Conservation (phyloP, 352 stramenopile genomes). For the Phytophthora fragariae region DNA sequence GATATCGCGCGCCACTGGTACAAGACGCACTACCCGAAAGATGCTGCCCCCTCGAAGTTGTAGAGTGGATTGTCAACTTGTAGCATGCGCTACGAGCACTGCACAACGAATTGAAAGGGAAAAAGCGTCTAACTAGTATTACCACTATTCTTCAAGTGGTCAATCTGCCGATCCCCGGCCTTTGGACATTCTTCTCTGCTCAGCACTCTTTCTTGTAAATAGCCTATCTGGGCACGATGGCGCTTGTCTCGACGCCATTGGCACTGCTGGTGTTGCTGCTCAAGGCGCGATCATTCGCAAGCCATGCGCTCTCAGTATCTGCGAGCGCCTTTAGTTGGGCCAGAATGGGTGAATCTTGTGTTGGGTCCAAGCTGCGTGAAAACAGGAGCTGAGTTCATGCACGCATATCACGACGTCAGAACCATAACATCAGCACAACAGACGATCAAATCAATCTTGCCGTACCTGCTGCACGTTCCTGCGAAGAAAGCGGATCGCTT, state of each 20-base stretch:
- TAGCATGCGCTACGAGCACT: background rate
- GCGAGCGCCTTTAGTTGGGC: slow-evolving; percentile 71
- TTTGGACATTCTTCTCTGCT: slow-evolving; percentile 26
- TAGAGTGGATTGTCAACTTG: slow-evolving; percentile 25
- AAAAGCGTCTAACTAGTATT: slow-evolving; percentile 44
- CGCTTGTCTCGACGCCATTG: slow-evolving; percentile 31
- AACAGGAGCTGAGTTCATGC: slow-evolving; percentile 66
- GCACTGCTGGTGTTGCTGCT: slow-evolving; percentile 39
- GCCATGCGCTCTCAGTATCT: slow-evolving; percentile 76
- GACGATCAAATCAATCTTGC: background rate
- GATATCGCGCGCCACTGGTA: slow-evolving; percentile 97
- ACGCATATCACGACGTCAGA: slow-evolving; percentile 19
- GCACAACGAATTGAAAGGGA: slow-evolving; percentile 2
- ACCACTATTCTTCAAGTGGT: slow-evolving; percentile 29
- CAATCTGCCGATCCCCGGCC: slow-evolving; percentile 20
- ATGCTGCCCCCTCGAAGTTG: slow-evolving; percentile 50
- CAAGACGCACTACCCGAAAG: slow-evolving; percentile 80
- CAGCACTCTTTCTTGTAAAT: slow-evolving; percentile 14
- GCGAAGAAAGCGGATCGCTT: slow-evolving; percentile 76
- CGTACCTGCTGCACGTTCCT: slow-evolving; percentile 88
- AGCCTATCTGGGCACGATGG: slow-evolving; percentile 54
- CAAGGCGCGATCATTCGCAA: slow-evolving; percentile 61
- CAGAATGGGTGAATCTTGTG: slow-evolving; percentile 68
- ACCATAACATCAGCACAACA: background rate
- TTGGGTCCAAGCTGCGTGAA: slow-evolving; percentile 77